phyloP scores from a whole-genome alignment of 768 basidiomycete species.

The Rhizopogon sp. region DNA sequence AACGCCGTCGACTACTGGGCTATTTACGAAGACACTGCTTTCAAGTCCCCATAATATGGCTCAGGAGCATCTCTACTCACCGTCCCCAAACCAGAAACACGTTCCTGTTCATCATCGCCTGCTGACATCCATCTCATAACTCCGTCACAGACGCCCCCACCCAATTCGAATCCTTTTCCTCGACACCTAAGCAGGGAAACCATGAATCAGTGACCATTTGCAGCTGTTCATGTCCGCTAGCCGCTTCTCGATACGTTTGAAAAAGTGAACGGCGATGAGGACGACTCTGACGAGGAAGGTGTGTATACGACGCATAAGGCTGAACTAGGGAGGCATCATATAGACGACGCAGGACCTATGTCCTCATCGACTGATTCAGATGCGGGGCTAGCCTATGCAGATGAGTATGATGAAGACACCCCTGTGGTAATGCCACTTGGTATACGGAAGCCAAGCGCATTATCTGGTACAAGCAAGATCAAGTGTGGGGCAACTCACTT shows the following conservation, averaged over 20 bases:
- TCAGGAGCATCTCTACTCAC: too few species aligned
- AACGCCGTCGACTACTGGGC: background rate
- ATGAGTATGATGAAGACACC: slow-evolving; percentile 27
- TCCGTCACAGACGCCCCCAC: slow-evolving; percentile 25
- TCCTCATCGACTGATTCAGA: slow-evolving; percentile 26
- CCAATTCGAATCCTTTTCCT: slow-evolving; percentile 86
- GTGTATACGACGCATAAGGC: too few species aligned
- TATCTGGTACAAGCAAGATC: slow-evolving; percentile 18
- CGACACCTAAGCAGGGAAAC: slow-evolving; percentile 81
- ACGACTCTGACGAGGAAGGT: too few species aligned
- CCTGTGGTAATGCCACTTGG: slow-evolving; percentile 24
- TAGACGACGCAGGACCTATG: background rate
- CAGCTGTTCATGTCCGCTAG: slow-evolving; percentile 28
- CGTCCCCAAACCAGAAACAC: slow-evolving; percentile 9
- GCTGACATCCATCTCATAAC: slow-evolving; percentile 22
- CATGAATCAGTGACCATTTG: background rate
- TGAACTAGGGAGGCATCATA: too few species aligned
- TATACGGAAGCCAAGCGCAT: slow-evolving; percentile 15
- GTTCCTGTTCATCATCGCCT: slow-evolving; percentile 15
- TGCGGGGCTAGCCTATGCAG: slow-evolving; percentile 34
- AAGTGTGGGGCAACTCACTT: slow-evolving; percentile 15
- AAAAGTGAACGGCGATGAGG: too few species aligned
- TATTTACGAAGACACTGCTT: too few species aligned
- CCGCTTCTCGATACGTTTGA: slow-evolving; percentile 41
- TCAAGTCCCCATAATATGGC: too few species aligned